Evolutionary conservation across 441 rosid species (phyloP), one percentile per base, ranked within the genome.

Genomic region (Populus tomentosa): DNA sequence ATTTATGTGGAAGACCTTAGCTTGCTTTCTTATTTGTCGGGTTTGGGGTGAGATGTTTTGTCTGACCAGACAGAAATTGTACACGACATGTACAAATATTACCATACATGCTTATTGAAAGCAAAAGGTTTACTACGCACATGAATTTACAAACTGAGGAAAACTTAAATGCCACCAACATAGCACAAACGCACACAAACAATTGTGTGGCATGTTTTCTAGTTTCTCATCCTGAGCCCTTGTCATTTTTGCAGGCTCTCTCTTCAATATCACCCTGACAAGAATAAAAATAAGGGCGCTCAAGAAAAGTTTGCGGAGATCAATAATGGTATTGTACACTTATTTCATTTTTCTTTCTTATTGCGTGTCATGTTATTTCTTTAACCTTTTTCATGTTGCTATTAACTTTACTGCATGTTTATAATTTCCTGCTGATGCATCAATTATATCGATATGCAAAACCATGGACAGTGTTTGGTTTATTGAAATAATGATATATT

Each of bases 241-340:
- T 76, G 21, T 59, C 18, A 33, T 69, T 66, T 79, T 26, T 82
- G 80, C 70, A 95, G 99, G 90, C 93, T 84, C 8, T 93, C 99
- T 82, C 92, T 95, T 77, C 83, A 88, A 59, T 92, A 92, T 76
- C 99, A 93, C 73, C 99, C 97, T 10, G 98, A 95, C 84, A 95
- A 93, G 90, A 95, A 95, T 85, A 92, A 91, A 77, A 85, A 78
- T 13, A 91, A 95, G 83, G 88, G 88, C 28, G 98, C 97, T 76
- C 94, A 92, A 79, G 96, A 81, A 82, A 95, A 92, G 88, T 93
- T 93, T 73, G 80, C 94, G n/a, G 93, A 95, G 88, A 92, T 95
- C 65, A 95, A 95, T 79, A 92, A 95, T 61, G 99, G 98, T 95
- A 80, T 6, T 83, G 71, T 42, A 73, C 66, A 26, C 23, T 63